phyloP scores from a whole-genome alignment of 306 rosid species.

The Lagenaria siceraria region DNA sequence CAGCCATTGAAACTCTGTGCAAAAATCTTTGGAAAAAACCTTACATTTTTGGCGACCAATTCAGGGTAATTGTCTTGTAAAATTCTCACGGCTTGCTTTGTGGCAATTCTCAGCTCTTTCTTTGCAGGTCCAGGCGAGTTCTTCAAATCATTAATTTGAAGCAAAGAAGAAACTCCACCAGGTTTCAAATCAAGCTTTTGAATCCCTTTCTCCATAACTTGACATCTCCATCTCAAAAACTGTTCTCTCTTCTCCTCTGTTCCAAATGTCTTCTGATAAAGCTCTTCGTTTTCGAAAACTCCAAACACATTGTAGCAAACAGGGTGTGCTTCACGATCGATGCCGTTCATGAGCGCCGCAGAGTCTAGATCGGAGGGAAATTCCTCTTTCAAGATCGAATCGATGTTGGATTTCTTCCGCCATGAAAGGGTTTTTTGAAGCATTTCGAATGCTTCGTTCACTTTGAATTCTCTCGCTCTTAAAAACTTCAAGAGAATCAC shows the following conservation, averaged over 20 bases:
- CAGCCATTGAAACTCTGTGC: too few relatives aligned
- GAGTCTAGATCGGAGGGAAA: constrained; percentile 40
- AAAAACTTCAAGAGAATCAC: constrained; percentile 65
- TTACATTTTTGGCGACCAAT: constrained; percentile 76
- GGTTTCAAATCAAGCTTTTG: constrained; percentile 49
- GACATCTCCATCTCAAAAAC: constrained; percentile 79
- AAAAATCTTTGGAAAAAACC: not conserved
- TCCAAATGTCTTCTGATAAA: constrained; percentile 56
- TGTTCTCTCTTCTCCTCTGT: constrained; percentile 62
- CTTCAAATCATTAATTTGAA: constrained; percentile 69
- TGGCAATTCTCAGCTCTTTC: constrained; percentile 63
- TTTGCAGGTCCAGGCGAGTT: constrained; percentile 65
- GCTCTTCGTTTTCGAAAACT: constrained; percentile 49
- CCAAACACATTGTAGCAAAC: constrained; percentile 87
- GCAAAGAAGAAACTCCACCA: constrained; percentile 36
- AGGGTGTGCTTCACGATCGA: constrained; percentile 55
- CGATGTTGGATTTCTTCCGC: constrained; percentile 59
- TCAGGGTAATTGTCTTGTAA: constrained; percentile 94
- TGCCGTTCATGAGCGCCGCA: constrained; percentile 45
- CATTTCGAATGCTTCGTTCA: constrained; percentile 58
- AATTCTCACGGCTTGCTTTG: constrained; percentile 64
- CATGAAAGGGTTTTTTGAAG: constrained; percentile 54
- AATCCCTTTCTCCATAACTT: constrained; percentile 66
- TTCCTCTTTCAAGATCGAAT: constrained; percentile 45
- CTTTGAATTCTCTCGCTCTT: constrained; percentile 81